Percentiles rank a stretch among this genome's conserved stretches.
Conservation (phyloP, 2,329 filamentous ascomycete species). For the Daldinia sp. region DNA sequence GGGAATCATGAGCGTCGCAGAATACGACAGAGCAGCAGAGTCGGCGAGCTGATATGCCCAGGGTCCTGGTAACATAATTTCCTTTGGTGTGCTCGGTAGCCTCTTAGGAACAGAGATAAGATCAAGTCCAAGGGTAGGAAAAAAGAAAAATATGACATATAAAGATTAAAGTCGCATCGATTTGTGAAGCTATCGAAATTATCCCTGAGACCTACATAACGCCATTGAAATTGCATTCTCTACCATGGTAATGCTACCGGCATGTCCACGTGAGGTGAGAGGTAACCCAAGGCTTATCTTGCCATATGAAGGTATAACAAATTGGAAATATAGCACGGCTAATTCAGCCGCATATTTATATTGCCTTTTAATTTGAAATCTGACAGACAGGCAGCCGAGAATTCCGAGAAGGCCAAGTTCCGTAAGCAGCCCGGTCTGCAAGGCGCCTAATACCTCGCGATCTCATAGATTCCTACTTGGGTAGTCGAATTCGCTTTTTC, state of each 20-base stretch:
- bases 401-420: not conserved
- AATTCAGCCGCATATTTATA: not conserved
- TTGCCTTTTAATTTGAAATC: not conserved
- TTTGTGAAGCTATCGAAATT: not conserved
- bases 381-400: not conserved
- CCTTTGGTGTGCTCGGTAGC: slow-evolving; percentile 3
- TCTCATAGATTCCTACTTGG: no score
- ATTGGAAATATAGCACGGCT: not conserved
- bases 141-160: slow-evolving; percentile 9
- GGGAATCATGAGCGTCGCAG: slow-evolving; percentile 11
- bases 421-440: not conserved
- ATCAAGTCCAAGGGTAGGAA: not conserved
- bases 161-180: not conserved
- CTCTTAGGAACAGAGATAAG: slow-evolving; percentile 1
- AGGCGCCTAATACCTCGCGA: no score
- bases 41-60: slow-evolving; percentile 26
- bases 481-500: not conserved
- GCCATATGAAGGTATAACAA: not conserved
- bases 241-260: not conserved
- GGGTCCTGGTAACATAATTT: slow-evolving; percentile 27
- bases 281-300: not conserved
- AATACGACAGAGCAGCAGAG: slow-evolving; percentile 16
- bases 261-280: slow-evolving; percentile 3
- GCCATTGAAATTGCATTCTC: not conserved
- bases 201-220: slow-evolving; percentile 2